Percentiles rank a stretch among this genome's conserved stretches.
These are phyloP conservation scores for Apiotrichum mycotoxinovorans DNA, from an alignment of 1,284 basidiomycete genomes.

Conservation along the genomic window DNA sequence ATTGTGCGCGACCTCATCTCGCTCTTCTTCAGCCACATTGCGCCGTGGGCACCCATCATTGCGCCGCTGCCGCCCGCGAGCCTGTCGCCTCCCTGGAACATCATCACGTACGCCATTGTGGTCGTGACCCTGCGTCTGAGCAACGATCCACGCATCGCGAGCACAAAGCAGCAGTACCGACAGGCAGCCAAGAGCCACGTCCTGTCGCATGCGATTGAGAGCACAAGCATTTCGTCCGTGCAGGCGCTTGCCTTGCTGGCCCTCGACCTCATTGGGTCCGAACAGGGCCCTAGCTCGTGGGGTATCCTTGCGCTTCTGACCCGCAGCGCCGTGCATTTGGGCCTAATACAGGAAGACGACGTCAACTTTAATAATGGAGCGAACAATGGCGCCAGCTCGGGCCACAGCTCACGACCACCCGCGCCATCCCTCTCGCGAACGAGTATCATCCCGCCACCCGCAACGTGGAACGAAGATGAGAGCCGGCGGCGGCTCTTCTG, in stretches of 20 bases:
- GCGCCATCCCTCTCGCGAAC: slow-evolving; percentile 37
- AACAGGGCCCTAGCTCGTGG: slow-evolving; percentile 48
- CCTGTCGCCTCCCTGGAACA: slow-evolving; percentile 42
- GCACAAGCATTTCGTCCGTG: slow-evolving; percentile 42
- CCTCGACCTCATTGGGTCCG: slow-evolving; percentile 47
- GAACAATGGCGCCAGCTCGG: slow-evolving; percentile 6
- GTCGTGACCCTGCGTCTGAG: slow-evolving; percentile 45
- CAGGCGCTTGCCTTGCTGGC: slow-evolving; percentile 49
- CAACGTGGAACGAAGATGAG: slow-evolving; percentile 48
- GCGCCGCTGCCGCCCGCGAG: slow-evolving; percentile 21
- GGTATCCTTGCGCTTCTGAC: slow-evolving; percentile 48
- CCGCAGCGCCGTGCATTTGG: slow-evolving; percentile 46
- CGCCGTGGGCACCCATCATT: slow-evolving; percentile 49
- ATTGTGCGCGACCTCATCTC: slow-evolving; percentile 45
- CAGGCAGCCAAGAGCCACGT: slow-evolving; percentile 46
- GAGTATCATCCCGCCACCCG: slow-evolving; percentile 43
- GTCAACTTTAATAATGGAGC: slow-evolving; percentile 8
- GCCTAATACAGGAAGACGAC: slow-evolving; percentile 41
- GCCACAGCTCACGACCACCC: slow-evolving; percentile 1
- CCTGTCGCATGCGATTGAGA: slow-evolving; percentile 46
- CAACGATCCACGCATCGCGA: slow-evolving; percentile 34
- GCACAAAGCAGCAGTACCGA: slow-evolving; percentile 31
- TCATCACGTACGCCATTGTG: slow-evolving; percentile 48
- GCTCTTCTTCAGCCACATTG: slow-evolving; percentile 43
- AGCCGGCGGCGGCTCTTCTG: slow-evolving; percentile 45